Evolutionary conservation across 495 filamentous ascomycete genomes (phyloP).

Genomic region (Penicillium pulvis): DNA sequence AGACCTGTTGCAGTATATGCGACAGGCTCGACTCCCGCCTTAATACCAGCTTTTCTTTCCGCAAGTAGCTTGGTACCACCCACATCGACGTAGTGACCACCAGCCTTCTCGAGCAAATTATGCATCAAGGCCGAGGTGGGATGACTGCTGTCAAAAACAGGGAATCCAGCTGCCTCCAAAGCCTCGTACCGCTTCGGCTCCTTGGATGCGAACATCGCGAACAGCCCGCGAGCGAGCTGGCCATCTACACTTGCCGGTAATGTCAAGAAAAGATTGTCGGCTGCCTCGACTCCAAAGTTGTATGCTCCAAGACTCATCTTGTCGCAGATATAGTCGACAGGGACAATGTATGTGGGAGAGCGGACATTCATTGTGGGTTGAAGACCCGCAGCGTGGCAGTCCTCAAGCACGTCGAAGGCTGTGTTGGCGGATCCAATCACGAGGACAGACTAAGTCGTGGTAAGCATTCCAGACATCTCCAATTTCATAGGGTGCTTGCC

Average conservation of each 20-base stretch:
- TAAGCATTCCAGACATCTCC: slow-evolving; percentile 37
- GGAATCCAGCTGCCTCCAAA: slow-evolving; percentile 21
- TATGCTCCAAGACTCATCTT: slow-evolving; percentile 22
- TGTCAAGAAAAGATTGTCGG: slow-evolving; percentile 20
- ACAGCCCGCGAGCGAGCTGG: slow-evolving; percentile 17
- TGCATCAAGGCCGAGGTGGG: slow-evolving; percentile 17
- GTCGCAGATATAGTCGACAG: slow-evolving; percentile 21
- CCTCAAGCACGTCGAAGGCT: slow-evolving; percentile 48
- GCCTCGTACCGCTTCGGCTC: slow-evolving; percentile 23
- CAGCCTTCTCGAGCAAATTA: slow-evolving; percentile 28
- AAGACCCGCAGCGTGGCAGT: slow-evolving; percentile 41
- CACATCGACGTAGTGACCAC: slow-evolving; percentile 46
- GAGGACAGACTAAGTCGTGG: no score
- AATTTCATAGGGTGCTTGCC: background rate
- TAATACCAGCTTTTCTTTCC: slow-evolving; percentile 33
- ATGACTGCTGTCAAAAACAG: slow-evolving; percentile 25
- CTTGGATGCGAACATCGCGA: slow-evolving; percentile 15
- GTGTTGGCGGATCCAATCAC: slow-evolving; percentile 48
- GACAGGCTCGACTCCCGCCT: slow-evolving; percentile 28
- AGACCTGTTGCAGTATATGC: slow-evolving; percentile 35
- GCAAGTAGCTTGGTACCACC: slow-evolving; percentile 36
- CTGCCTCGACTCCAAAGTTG: slow-evolving; percentile 21
- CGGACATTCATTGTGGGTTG: slow-evolving; percentile 44
- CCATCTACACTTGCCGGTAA: slow-evolving; percentile 19
- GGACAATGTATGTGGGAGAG: slow-evolving; percentile 37